Percentiles rank a stretch among this genome's conserved stretches.
Evolutionary conservation across 1,284 basidiomycete genomes (phyloP).

Genomic region (Anthracocystis panici-leucophaei): DNA sequence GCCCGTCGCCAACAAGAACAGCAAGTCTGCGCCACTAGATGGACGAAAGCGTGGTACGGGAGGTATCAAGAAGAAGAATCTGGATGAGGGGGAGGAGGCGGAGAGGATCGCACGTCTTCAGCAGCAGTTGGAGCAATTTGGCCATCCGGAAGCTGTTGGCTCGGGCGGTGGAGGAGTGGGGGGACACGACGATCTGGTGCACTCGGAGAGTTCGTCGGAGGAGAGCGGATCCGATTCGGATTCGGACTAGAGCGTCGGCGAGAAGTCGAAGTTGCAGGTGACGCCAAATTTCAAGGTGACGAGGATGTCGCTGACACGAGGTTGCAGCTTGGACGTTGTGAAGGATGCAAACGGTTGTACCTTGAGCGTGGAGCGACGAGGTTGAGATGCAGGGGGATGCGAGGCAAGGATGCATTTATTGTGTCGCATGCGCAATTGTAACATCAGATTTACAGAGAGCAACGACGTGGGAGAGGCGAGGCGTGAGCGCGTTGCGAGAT

Average conservation of each 20-base stretch:
- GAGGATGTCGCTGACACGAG: no score
- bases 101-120: constrained; percentile 66
- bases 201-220: constrained; percentile 63
- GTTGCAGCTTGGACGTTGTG: background rate
- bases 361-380: background rate
- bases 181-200: constrained; percentile 67
- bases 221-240: constrained; percentile 54
- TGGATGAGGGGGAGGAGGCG: constrained; percentile 68
- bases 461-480: background rate
- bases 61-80: constrained; percentile 68
- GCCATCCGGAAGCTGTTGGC: constrained; percentile 47
- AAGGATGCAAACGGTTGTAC: background rate
- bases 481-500: background rate
- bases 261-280: background rate
- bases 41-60: constrained; percentile 67
- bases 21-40: constrained; percentile 59
- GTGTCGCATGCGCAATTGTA: constrained; percentile 9
- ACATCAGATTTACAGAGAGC: background rate
- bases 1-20: constrained; percentile 48
- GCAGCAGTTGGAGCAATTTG: constrained; percentile 67
- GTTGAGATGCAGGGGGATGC: background rate
- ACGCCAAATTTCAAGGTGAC: background rate
- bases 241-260: constrained; percentile 27
- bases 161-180: constrained; percentile 31
- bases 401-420: background rate